Evolutionary conservation across 2,329 filamentous ascomycete genomes (phyloP).

Genomic region (Aspergillus novoparasiticus): DNA sequence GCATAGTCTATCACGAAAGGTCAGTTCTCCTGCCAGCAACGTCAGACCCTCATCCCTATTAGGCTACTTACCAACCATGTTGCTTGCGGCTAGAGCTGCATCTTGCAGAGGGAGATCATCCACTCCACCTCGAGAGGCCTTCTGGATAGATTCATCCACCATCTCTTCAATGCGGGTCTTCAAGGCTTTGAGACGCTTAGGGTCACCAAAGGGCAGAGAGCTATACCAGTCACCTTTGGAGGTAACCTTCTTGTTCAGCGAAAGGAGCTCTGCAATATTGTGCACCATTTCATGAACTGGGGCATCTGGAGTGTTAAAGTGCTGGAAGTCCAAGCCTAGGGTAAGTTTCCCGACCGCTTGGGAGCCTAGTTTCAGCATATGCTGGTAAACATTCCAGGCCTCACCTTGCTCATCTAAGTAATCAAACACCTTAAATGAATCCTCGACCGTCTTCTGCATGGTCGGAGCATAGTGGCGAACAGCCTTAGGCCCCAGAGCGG

Average conservation of each 20-base stretch:
- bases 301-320: conserved; percentile 48
- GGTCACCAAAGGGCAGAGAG: conserved; percentile 60
- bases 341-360: conserved; percentile 49
- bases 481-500: conserved; percentile 61
- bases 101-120: conserved; percentile 40
- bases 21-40: no score
- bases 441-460: conserved; percentile 59
- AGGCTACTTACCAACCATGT: no score
- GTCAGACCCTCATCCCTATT: no score
- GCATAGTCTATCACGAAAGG: conserved; percentile 39
- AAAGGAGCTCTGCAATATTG: conserved; percentile 53
- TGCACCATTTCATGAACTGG: conserved; percentile 55
- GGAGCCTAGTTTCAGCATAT: conserved; percentile 53
- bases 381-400: conserved; percentile 53
- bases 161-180: conserved; percentile 18
- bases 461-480: conserved; percentile 62
- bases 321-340: conserved; percentile 48
- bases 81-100: conserved; percentile 45
- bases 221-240: conserved; percentile 59
- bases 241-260: conserved; percentile 62
- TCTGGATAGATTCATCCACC: conserved; percentile 24
- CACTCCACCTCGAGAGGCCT: conserved; percentile 23
- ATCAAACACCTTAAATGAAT: conserved; percentile 53
- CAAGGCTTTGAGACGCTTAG: conserved; percentile 41
- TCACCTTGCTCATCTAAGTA: conserved; percentile 50